Conservation (phyloP, 2,329 filamentous ascomycete genomes). For the Ceratocystis papillata region DNA sequence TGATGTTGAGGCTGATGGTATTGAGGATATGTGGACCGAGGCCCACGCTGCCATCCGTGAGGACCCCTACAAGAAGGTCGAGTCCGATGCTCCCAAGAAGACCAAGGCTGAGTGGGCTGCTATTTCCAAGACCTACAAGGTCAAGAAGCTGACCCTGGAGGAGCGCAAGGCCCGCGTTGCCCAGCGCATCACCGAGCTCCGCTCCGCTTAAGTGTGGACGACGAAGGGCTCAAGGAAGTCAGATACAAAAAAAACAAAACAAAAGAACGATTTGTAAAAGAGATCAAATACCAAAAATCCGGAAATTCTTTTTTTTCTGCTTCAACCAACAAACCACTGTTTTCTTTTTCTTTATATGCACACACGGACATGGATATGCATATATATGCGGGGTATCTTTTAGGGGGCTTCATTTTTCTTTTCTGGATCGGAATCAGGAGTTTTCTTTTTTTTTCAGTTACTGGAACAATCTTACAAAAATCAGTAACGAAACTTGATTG, state of each 20-base stretch:
- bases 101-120: slow-evolving; percentile 93
- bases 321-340: neutral
- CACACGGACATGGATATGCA: neutral
- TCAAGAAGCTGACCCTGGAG: slow-evolving; percentile 65
- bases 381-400: neutral
- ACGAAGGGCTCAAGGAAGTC: neutral
- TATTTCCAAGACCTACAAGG: slow-evolving; percentile 83
- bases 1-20: slow-evolving; percentile 87
- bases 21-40: slow-evolving; percentile 93
- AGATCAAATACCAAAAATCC: slow-evolving; percentile 10
- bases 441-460: neutral
- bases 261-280: slow-evolving; percentile 21
- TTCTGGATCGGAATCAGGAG: neutral
- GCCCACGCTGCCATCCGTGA: slow-evolving; percentile 95
- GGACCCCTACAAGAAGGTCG: slow-evolving; percentile 93
- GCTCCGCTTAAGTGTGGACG: slow-evolving; percentile 28
- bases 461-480: too few relatives aligned
- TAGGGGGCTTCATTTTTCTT: too few relatives aligned
- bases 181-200: slow-evolving; percentile 80
- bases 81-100: slow-evolving; percentile 71
- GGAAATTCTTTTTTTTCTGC: slow-evolving; percentile 14
- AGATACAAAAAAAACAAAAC: slow-evolving; percentile 20
- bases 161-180: slow-evolving; percentile 76
- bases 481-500: too few relatives aligned
- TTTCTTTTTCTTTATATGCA: neutral